phyloP scores from a whole-genome alignment of 1,284 basidiomycete genomes.

The Hemileia vastatrix region DNA sequence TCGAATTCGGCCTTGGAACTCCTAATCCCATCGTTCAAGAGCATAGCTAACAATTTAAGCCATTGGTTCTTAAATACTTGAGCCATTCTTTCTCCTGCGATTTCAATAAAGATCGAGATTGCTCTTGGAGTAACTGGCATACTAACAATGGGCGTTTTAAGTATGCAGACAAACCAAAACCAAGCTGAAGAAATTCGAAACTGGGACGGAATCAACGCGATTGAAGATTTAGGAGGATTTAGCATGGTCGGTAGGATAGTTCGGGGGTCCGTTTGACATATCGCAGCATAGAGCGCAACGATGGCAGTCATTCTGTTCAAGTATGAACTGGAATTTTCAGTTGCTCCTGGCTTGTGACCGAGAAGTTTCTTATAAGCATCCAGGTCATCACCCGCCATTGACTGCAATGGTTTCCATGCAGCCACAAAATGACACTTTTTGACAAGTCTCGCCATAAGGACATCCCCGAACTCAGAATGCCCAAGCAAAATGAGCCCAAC shows the following conservation, averaged over 20 bases:
- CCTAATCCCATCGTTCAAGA: conserved; percentile 4
- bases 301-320: conserved; percentile 67
- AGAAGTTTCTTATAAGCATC: conserved; percentile 59
- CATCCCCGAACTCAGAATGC: conserved; percentile 56
- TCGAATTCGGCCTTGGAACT: neutral
- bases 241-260: conserved; percentile 39
- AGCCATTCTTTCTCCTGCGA: conserved; percentile 5
- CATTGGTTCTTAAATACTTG: conserved; percentile 13
- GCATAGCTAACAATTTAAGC: neutral
- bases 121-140: neutral
- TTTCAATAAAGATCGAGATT: conserved; percentile 7
- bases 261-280: conserved; percentile 52
- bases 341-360: conserved; percentile 54
- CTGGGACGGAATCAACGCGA: conserved; percentile 3
- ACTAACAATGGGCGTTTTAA: neutral
- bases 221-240: conserved; percentile 4
- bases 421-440: conserved; percentile 60
- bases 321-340: conserved; percentile 47
- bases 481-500: conserved; percentile 55
- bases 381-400: no score
- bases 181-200: conserved; percentile 5
- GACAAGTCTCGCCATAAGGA: conserved; percentile 74
- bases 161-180: conserved; percentile 4
- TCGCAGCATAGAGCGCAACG: conserved; percentile 76
- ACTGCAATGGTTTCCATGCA: conserved; percentile 47